Conservation (phyloP, 306 rosid species). For the Dalbergia cochinchinensis region DNA sequence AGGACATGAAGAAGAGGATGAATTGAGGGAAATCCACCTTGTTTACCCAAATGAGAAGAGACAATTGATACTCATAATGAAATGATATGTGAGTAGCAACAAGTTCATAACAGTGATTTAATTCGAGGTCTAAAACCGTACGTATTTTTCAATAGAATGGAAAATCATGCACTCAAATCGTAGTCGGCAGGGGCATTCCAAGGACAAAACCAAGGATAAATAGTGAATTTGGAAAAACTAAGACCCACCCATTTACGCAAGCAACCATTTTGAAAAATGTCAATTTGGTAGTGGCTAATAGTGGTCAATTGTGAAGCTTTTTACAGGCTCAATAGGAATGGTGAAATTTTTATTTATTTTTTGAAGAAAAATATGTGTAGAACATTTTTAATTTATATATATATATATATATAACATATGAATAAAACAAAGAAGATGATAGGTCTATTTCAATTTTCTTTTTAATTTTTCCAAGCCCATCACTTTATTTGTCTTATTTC, state of each 20-base stretch:
- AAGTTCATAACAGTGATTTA: slow-evolving; percentile 7
- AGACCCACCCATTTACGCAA: slow-evolving; percentile 47
- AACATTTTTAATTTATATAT: no score
- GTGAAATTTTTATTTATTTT: no score
- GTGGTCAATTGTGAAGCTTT: neutral
- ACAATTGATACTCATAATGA: slow-evolving; percentile 35
- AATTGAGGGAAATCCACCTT: slow-evolving; percentile 17
- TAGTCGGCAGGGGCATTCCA: slow-evolving; percentile 54
- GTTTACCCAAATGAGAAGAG: slow-evolving; percentile 33
- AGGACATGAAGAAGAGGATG: neutral
- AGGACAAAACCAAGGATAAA: slow-evolving; percentile 44
- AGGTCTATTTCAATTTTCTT: no score
- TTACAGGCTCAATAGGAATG: no score
- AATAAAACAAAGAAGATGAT: no score
- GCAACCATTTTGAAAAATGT: slow-evolving; percentile 35
- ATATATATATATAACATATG: no score
- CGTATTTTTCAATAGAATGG: slow-evolving; percentile 23
- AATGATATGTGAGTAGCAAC: slow-evolving; percentile 39
- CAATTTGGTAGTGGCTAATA: slow-evolving; percentile 25
- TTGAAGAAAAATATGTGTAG: no score
- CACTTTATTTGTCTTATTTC: no score
- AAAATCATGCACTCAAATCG: slow-evolving; percentile 30
- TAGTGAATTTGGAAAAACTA: slow-evolving; percentile 45
- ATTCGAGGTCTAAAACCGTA: slow-evolving; percentile 16
- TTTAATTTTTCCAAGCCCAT: no score